Percentiles rank a stretch among this genome's conserved stretches.
Evolutionary conservation across 345 rosid genomes (phyloP).

Genomic region (Physaria fendleri): DNA sequence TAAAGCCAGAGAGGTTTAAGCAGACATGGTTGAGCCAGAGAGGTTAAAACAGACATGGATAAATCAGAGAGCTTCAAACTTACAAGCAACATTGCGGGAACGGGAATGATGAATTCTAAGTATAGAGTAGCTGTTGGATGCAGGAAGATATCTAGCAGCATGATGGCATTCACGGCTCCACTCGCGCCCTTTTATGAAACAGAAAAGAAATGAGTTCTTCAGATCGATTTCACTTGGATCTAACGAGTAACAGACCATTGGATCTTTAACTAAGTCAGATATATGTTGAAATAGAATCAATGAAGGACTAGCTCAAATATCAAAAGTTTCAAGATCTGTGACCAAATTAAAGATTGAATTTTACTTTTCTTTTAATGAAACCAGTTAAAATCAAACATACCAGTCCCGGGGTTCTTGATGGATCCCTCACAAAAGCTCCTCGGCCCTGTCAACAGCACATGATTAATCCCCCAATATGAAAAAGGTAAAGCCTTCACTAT

Average conservation of each 20-base stretch:
- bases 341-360: neutral
- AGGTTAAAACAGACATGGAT: too few relatives aligned
- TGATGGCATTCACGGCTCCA: conserved; percentile 89
- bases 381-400: conserved; percentile 30
- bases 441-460: conserved; percentile 35
- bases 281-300: neutral
- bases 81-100: conserved; percentile 82
- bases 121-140: conserved; percentile 65
- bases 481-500: neutral
- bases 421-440: conserved; percentile 42
- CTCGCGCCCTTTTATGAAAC: conserved; percentile 63
- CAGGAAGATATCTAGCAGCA: conserved; percentile 82
- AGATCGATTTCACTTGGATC: neutral
- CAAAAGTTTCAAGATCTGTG: neutral
- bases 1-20: neutral
- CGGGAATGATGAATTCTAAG: conserved; percentile 65
- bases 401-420: conserved; percentile 68
- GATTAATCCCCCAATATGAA: neutral
- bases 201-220: neutral
- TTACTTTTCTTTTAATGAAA: neutral
- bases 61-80: conserved; percentile 17
- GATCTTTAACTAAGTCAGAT: neutral
- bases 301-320: neutral
- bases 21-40: neutral
- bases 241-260: neutral